Evolutionary conservation across 176 grass and related monocot species (phyloP), one percentile per base, ranked within the genome.

Genomic region (Rhynchospora breviuscula): DNA sequence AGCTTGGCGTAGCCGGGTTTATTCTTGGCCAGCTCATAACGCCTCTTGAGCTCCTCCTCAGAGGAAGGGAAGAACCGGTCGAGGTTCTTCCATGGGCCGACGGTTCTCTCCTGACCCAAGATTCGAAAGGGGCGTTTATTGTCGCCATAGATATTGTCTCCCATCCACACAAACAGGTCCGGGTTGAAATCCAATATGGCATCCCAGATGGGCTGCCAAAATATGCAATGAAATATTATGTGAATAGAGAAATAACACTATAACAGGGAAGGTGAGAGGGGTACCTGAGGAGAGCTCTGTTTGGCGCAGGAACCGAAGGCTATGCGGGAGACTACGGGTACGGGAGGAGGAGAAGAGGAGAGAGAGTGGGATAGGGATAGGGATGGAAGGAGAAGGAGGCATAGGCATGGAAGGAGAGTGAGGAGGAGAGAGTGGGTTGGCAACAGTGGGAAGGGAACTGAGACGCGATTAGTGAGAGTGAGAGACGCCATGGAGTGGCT

Each of bases 71-170:
- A 94, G 90, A 98, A 98, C 52, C 95, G 88, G 47, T 90, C 78
- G 45, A 82, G 44, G 59, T 98, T 98, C 90, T 59, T 93, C 95
- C 95, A 97, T 0, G 90, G 95, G 17, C 95, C 95, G 10, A 94
- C 78, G 48, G 92, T 94, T 80, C 95, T 83, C 61, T 97, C 85
- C 82, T 63, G 83, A 17, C 95, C 95, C 31, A 90, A 65, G 43
- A 90, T 48, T 62, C 81, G 86, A 62, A 67, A 88, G 35, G 89
- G 95, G 62, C 87, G 84, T 81, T 91, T 91, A 87, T 91, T 91
- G 87, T 98, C 95, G 54, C 95, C 92, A 71, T 98, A 98, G 56
- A 98, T 87, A 78, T 98, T 98, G 90, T 98, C 95, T 46, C 95
- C 95, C 65, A 98, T 82, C 95, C 92, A 98, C 52, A 98, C 63